A percentile compares a stretch with the other conserved stretches of the same genome.
phyloP scores from a whole-genome alignment of 2,329 filamentous ascomycete species.

The Colletotrichum theobromicola region DNA sequence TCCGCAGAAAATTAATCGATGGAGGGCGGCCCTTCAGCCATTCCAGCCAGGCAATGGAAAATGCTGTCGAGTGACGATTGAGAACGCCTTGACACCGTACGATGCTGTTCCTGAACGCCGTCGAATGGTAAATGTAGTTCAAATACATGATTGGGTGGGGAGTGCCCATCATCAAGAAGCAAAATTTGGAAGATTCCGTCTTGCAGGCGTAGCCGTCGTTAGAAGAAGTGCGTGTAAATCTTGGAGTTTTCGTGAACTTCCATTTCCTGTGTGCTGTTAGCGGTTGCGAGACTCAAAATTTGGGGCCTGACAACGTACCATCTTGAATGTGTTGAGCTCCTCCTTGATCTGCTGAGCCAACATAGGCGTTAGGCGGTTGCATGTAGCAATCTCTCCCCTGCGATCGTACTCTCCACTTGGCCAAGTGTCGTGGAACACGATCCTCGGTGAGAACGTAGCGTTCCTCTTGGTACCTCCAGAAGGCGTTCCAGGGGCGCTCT shows the following conservation, averaged over 20 bases:
- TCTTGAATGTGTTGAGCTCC: conserved; percentile 99
- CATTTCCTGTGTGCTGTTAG: conserved; percentile 82
- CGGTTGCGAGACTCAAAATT: neutral
- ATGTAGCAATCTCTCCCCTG: conserved; percentile 93
- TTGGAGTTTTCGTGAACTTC: conserved; percentile 99
- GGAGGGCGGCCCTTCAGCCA: conserved; percentile 26
- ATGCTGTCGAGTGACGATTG: conserved; percentile 32
- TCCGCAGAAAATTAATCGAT: conserved; percentile 31
- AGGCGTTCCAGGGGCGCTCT: conserved; percentile 82
- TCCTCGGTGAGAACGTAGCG: conserved; percentile 85
- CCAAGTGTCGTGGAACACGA: conserved; percentile 97
- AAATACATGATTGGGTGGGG: conserved; percentile 53
- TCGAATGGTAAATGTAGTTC: conserved; percentile 50
- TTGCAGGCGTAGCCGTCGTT: conserved; percentile 52
- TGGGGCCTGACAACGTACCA: conserved; percentile 64
- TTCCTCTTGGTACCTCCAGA: conserved; percentile 67
- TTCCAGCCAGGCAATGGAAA: conserved; percentile 5
- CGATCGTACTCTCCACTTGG: conserved; percentile 95
- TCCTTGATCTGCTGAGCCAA: conserved; percentile 99
- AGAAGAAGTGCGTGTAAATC: conserved; percentile 99
- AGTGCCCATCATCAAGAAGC: conserved; percentile 27
- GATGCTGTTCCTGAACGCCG: conserved; percentile 63
- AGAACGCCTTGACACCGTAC: conserved; percentile 63
- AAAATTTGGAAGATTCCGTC: conserved; percentile 32
- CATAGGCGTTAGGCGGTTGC: conserved; percentile 96